Conservation (phyloP, 495 filamentous ascomycete species). For the Barbatosphaeria neglecta region DNA sequence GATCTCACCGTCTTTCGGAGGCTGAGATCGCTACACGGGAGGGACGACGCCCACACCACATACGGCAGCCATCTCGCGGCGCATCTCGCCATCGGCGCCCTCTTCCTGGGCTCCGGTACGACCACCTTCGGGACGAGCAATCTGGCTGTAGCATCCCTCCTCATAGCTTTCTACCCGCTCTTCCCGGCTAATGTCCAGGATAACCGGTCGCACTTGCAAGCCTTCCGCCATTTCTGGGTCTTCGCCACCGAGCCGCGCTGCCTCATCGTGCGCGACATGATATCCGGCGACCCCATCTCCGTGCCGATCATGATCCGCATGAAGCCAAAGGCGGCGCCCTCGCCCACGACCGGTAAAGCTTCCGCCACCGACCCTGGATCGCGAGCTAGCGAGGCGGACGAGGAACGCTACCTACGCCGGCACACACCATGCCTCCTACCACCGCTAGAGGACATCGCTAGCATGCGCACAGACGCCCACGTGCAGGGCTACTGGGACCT, state of each 20-base stretch:
- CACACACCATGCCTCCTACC: conserved; percentile 76
- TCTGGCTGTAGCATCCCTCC: conserved; percentile 69
- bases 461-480: conserved; percentile 47
- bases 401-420: conserved; percentile 10
- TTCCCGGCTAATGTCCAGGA: conserved; percentile 83
- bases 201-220: conserved; percentile 89
- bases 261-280: conserved; percentile 72
- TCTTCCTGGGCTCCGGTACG: conserved; percentile 87
- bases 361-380: conserved; percentile 14
- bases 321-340: conserved; percentile 2
- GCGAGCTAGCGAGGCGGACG: conserved; percentile 9
- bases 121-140: conserved; percentile 87
- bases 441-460: conserved; percentile 55
- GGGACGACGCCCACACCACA: conserved; percentile 70
- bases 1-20: conserved; percentile 84
- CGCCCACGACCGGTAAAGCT: background rate
- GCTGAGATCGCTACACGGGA: conserved; percentile 74
- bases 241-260: conserved; percentile 85
- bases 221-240: conserved; percentile 96
- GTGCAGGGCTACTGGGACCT: conserved; percentile 76
- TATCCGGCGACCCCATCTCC: conserved; percentile 64
- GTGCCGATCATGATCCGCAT: conserved; percentile 49
- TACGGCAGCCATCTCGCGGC: conserved; percentile 90
- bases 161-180: conserved; percentile 89
- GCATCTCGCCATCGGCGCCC: conserved; percentile 80